phyloP scores from a whole-genome alignment of 2,329 filamentous ascomycete genomes.

The Beauveria rudraprayagi region DNA sequence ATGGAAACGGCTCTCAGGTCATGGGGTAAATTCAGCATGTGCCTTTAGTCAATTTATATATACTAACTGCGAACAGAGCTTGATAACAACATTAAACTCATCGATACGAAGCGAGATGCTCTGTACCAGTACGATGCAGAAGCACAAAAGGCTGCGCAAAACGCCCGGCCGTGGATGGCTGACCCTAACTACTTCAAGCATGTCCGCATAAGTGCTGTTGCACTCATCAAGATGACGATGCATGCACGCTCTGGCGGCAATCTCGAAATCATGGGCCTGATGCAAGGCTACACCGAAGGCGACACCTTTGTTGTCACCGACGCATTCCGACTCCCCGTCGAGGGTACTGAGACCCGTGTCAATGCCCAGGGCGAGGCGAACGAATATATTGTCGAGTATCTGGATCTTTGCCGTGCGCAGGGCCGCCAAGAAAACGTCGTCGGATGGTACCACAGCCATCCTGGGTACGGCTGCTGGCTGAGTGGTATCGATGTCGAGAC shows the following conservation, averaged over 20 bases:
- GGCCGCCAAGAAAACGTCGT: slow-evolving; percentile 82
- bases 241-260: slow-evolving; percentile 90
- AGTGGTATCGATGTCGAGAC: slow-evolving; percentile 92
- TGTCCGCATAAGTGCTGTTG: slow-evolving; percentile 87
- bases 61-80: slow-evolving; percentile 52
- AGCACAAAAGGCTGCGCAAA: slow-evolving; percentile 58
- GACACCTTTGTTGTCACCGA: slow-evolving; percentile 89
- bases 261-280: slow-evolving; percentile 94
- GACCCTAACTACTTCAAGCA: slow-evolving; percentile 86
- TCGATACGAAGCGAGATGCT: slow-evolving; percentile 81
- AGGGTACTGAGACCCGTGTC: slow-evolving; percentile 96
- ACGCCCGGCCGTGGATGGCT: slow-evolving; percentile 63
- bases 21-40: slow-evolving; percentile 20
- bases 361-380: slow-evolving; percentile 95
- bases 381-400: slow-evolving; percentile 90
- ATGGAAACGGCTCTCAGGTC: slow-evolving; percentile 23
- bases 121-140: slow-evolving; percentile 75
- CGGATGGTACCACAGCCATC: slow-evolving; percentile 97
- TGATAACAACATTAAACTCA: slow-evolving; percentile 74
- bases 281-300: slow-evolving; percentile 87
- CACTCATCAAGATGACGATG: slow-evolving; percentile 98
- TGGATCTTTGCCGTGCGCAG: slow-evolving; percentile 66
- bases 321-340: slow-evolving; percentile 85
- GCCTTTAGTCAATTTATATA: background rate
- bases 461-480: slow-evolving; percentile 96